Conservation (phyloP, 1,139 yeast genomes). For the Candida labiduridarum region DNA sequence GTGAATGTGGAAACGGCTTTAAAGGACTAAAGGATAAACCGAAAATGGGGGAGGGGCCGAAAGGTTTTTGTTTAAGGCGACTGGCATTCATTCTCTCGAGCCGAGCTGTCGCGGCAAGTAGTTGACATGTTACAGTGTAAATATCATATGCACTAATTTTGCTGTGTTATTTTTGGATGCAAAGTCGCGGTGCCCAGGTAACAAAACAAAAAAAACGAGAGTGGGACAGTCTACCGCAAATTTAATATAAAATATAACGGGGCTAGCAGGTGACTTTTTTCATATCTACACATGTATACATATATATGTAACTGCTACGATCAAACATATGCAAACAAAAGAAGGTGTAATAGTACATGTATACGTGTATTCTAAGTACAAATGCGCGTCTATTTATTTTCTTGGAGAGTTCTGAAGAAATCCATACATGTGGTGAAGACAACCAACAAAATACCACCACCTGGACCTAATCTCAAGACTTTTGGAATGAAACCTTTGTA, state of each 20-base stretch:
- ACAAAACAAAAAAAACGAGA: background rate
- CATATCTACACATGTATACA: too few relatives aligned
- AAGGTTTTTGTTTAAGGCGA: background rate
- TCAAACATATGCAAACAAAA: too few relatives aligned
- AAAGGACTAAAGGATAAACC: too few relatives aligned
- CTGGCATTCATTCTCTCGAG: background rate
- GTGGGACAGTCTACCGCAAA: background rate
- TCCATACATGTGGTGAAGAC: constrained; percentile 96
- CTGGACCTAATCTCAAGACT: constrained; percentile 97
- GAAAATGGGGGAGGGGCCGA: too few relatives aligned
- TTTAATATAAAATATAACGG: background rate
- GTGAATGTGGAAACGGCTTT: too few relatives aligned
- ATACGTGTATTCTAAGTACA: background rate
- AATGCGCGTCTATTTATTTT: constrained; percentile 16
- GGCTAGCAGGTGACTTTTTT: background rate
- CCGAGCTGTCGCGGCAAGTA: background rate
- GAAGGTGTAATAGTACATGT: too few relatives aligned
- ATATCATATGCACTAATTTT: background rate
- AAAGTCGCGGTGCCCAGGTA: background rate
- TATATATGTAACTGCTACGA: background rate
- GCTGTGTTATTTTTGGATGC: constrained; percentile 1
- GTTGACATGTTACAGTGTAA: background rate
- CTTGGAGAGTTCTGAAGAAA: constrained; percentile 74
- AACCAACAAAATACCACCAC: constrained; percentile 96
- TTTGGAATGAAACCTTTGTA: constrained; percentile 97